Evolutionary conservation across 2,329 filamentous ascomycete genomes (phyloP).

Genomic region (Scedosporium boydii): DNA sequence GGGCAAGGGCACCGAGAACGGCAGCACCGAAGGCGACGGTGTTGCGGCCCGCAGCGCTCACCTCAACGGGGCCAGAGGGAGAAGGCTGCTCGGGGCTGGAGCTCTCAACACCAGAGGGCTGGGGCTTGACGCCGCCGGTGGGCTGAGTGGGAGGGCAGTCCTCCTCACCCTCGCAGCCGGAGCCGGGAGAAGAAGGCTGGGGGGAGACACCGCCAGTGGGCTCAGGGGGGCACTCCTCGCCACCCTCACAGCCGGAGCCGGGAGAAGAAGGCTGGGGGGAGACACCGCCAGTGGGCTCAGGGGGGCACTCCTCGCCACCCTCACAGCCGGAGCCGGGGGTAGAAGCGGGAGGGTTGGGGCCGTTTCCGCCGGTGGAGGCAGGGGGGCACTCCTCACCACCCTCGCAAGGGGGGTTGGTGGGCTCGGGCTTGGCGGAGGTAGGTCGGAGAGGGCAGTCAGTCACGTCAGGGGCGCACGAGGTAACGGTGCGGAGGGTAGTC

Average conservation of each 20-base stretch:
- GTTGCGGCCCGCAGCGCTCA: not conserved
- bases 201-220: not conserved
- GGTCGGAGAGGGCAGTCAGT: slow-evolving; percentile 2
- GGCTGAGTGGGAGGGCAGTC: not conserved
- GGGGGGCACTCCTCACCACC: not conserved
- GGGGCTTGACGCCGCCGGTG: not conserved
- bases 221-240: not conserved
- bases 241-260: not conserved
- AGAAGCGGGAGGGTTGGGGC: not conserved
- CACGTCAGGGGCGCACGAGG: not conserved
- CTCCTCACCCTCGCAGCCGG: not conserved
- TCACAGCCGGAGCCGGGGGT: not conserved
- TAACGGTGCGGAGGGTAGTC: not conserved
- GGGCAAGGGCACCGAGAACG: slow-evolving; percentile 11
- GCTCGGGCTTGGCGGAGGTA: not conserved
- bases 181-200: not conserved
- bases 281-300: not conserved
- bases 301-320: not conserved
- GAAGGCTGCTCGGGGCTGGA: not conserved
- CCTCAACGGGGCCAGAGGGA: not conserved
- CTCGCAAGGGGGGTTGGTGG: not conserved
- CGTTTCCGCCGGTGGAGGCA: not conserved
- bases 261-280: not conserved
- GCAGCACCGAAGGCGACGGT: slow-evolving; percentile 1
- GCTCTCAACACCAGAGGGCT: not conserved